These are phyloP conservation scores for Malus sylvestris DNA, from an alignment of 306 rosid species.

Conservation along the genomic window DNA sequence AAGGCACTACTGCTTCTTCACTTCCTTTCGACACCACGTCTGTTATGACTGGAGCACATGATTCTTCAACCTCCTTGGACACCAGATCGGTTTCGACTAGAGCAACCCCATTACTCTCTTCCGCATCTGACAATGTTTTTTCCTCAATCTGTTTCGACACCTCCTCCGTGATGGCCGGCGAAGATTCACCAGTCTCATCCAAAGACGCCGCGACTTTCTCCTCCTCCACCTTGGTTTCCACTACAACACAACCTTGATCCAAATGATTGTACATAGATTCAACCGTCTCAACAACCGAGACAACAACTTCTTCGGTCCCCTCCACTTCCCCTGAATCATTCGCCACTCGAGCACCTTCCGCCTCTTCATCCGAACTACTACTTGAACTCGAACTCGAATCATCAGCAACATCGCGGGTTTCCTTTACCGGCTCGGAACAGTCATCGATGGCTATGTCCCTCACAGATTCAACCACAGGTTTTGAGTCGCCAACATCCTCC, in stretches of 20 bases:
- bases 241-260: neutral
- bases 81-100: constrained; percentile 12
- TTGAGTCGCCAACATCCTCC: constrained; percentile 1
- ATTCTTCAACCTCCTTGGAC: constrained; percentile 7
- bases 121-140: neutral
- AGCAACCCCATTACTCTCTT: neutral
- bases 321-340: constrained; percentile 12
- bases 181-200: neutral
- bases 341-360: neutral
- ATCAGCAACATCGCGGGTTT: constrained; percentile 1
- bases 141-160: constrained; percentile 10
- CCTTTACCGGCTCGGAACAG: neutral
- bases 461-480: neutral
- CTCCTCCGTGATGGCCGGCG: neutral
- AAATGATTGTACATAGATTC: neutral
- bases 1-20: constrained; percentile 15
- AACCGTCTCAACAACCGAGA: constrained; percentile 14
- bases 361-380: constrained; percentile 17
- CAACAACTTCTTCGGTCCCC: neutral
- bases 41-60: no score
- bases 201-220: neutral
- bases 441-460: constrained; percentile 16
- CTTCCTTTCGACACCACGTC: constrained; percentile 2
- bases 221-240: neutral
- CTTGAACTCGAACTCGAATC: neutral